These are phyloP conservation scores for Irpex sp. DNA, from an alignment of 1,284 basidiomycete species.

Conservation along the genomic window DNA sequence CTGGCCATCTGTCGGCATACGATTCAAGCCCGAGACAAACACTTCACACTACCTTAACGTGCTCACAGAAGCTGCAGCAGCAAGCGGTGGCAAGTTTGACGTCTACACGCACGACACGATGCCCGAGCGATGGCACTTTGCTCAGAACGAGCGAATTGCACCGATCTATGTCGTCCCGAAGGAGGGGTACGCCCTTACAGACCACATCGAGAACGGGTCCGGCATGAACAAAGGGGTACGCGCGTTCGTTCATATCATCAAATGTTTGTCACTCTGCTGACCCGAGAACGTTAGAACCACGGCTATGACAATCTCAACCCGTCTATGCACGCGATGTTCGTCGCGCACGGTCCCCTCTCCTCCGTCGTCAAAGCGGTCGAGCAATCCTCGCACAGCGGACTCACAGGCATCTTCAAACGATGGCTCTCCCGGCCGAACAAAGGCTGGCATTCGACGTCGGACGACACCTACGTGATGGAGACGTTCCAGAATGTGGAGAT, in stretches of 20 bases:
- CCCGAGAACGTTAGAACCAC: conserved; percentile 51
- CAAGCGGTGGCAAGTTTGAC: conserved; percentile 60
- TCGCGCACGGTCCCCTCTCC: conserved; percentile 86
- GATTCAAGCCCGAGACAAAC: conserved; percentile 64
- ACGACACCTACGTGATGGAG: conserved; percentile 70
- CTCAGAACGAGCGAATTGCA: conserved; percentile 70
- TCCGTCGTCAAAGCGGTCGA: conserved; percentile 57
- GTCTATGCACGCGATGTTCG: conserved; percentile 88
- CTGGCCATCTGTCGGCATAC: conserved; percentile 83
- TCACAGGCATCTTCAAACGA: conserved; percentile 19
- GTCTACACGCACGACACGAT: conserved; percentile 81
- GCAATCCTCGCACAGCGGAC: conserved; percentile 25
- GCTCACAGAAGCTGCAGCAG: conserved; percentile 47
- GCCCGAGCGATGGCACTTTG: conserved; percentile 79
- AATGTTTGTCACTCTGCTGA: background rate
- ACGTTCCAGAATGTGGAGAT: conserved; percentile 83
- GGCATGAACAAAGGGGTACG: conserved; percentile 76
- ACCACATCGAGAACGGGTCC: conserved; percentile 53
- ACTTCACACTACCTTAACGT: conserved; percentile 49
- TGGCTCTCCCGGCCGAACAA: conserved; percentile 36
- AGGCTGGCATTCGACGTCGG: conserved; percentile 64
- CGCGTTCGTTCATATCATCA: conserved; percentile 14
- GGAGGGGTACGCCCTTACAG: conserved; percentile 73
- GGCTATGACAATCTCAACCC: conserved; percentile 77
- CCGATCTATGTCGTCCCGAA: conserved; percentile 84